phyloP scores from a whole-genome alignment of 148 eudicot species.

The Vaccinium darrowii region DNA sequence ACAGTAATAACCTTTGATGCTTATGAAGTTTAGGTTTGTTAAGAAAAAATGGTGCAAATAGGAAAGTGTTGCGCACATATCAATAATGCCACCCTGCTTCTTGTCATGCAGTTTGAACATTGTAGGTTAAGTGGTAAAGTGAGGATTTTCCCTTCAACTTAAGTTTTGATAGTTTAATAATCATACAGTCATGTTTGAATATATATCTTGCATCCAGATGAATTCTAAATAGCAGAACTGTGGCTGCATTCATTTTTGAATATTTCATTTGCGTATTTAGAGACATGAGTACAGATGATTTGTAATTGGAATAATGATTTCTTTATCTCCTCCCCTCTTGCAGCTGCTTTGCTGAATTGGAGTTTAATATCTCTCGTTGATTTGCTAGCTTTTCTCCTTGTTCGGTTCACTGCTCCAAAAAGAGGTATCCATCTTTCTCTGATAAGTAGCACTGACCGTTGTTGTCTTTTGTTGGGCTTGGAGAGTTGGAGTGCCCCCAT shows the following conservation, averaged over 20 bases:
- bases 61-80: neutral
- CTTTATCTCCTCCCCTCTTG: conserved; percentile 23
- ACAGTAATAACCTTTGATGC: neutral
- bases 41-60: neutral
- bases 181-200: neutral
- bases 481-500: no score
- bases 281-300: conserved; percentile 4
- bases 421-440: conserved; percentile 42
- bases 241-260: neutral
- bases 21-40: neutral
- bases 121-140: neutral
- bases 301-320: conserved; percentile 15
- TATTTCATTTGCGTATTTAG: neutral
- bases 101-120: neutral
- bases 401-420: conserved; percentile 59
- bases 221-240: neutral
- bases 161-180: neutral
- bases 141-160: neutral
- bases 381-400: conserved; percentile 67
- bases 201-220: conserved; percentile 2
- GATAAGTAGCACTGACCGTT: neutral
- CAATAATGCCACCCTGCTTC: neutral
- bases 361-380: conserved; percentile 74
- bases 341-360: conserved; percentile 92
- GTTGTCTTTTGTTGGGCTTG: neutral